Evolutionary conservation across 1,284 basidiomycete species (phyloP).

Genomic region (Anthracocystis walkeri): DNA sequence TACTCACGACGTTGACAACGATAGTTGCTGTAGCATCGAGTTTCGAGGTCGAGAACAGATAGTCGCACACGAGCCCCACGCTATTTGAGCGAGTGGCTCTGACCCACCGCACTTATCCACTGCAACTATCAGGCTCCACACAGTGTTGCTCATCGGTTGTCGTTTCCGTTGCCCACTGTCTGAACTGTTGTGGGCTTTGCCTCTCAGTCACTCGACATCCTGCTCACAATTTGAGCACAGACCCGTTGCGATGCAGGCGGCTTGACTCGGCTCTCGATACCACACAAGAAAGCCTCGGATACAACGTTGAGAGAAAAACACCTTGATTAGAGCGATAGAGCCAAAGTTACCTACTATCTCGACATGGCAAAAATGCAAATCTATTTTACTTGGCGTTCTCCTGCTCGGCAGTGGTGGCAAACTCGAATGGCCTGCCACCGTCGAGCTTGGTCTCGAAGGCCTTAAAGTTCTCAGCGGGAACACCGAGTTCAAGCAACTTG

Average conservation of each 20-base stretch:
- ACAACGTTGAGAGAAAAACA: background rate
- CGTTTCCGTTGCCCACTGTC: background rate
- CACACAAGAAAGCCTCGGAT: conserved; percentile 5
- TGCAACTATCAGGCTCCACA: background rate
- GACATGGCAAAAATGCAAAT: background rate
- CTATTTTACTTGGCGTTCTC: conserved; percentile 46
- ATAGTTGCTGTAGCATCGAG: background rate
- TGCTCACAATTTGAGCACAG: background rate
- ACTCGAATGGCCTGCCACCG: conserved; percentile 47
- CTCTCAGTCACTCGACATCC: background rate
- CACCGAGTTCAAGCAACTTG: conserved; percentile 66
- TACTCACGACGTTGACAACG: too few relatives aligned
- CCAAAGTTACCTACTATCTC: too few relatives aligned
- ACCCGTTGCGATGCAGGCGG: background rate
- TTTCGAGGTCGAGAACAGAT: background rate
- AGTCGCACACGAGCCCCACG: background rate
- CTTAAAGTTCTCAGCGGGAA: conserved; percentile 65
- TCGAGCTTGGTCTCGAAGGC: conserved; percentile 54
- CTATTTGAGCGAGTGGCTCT: background rate
- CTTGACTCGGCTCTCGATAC: background rate
- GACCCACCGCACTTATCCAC: background rate
- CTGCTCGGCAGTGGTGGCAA: conserved; percentile 56
- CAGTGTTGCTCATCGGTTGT: conserved; percentile 4
- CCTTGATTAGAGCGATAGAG: conserved; percentile 5
- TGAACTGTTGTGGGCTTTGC: background rate